Percentiles rank a stretch among this genome's conserved stretches.
Evolutionary conservation across 192 early-diverging fungal species (phyloP).

Genomic region (Gamsiella multidivaricata): DNA sequence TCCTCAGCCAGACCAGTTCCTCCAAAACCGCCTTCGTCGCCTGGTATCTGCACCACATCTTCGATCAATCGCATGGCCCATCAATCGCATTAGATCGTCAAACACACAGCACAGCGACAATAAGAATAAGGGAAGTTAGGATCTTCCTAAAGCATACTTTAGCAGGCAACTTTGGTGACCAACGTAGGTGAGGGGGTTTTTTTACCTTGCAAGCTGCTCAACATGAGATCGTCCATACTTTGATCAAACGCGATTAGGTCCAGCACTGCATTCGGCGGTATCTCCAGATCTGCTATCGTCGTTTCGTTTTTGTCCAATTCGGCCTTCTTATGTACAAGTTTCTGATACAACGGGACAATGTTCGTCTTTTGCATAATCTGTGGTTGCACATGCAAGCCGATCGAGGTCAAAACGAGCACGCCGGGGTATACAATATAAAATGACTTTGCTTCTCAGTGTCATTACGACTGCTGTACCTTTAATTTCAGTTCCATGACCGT

Average conservation of each 20-base stretch:
- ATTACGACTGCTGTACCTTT: neutral
- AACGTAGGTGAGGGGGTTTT: too few species aligned
- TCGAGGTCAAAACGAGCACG: too few species aligned
- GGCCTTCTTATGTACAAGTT: slow-evolving; percentile 13
- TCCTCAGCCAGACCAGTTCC: slow-evolving; percentile 35
- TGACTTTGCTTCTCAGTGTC: neutral
- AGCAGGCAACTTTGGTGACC: neutral
- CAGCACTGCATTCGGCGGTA: slow-evolving; percentile 33
- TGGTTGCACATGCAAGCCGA: too few species aligned
- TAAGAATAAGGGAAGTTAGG: neutral
- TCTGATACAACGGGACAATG: slow-evolving; percentile 47
- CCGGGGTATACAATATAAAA: neutral
- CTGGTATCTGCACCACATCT: neutral
- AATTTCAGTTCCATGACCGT: slow-evolving; percentile 42
- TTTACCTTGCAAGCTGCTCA: slow-evolving; percentile 32
- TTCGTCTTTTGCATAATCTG: slow-evolving; percentile 45
- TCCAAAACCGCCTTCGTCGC: slow-evolving; percentile 32
- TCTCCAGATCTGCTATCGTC: slow-evolving; percentile 37
- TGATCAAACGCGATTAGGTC: slow-evolving; percentile 45
- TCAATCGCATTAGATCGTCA: neutral
- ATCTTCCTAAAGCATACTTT: neutral
- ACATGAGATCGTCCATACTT: slow-evolving; percentile 5
- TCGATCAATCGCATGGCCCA: too few species aligned
- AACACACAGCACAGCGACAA: neutral
- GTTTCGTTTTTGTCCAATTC: slow-evolving; percentile 44